Conservation (phyloP, 2,329 filamentous ascomycete species). For the Penicillium vulpinum region DNA sequence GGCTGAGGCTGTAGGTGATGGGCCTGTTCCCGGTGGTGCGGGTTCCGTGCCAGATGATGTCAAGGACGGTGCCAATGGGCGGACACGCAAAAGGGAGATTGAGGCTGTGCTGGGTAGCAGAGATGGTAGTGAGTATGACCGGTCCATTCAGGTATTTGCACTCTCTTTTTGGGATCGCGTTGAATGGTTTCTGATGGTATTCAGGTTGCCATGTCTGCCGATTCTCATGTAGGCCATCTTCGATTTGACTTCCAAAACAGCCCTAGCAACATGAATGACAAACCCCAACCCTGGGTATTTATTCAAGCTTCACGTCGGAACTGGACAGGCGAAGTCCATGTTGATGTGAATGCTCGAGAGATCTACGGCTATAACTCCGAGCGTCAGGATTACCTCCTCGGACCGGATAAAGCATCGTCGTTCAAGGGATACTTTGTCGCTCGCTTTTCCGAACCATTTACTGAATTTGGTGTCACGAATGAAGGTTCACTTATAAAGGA, state of each 20-base stretch:
- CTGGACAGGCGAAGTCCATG: slow-evolving; percentile 48
- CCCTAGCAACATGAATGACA: background rate
- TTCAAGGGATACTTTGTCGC: slow-evolving; percentile 52
- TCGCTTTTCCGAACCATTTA: slow-evolving; percentile 48
- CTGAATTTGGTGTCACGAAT: slow-evolving; percentile 38
- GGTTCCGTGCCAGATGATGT: slow-evolving; percentile 40
- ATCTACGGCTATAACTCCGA: slow-evolving; percentile 49
- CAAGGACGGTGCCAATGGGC: slow-evolving; percentile 44
- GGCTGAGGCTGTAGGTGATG: slow-evolving; percentile 29
- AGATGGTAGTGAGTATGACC: background rate
- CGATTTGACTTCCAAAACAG: slow-evolving; percentile 41
- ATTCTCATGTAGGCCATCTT: slow-evolving; percentile 46
- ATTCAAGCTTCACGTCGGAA: slow-evolving; percentile 50
- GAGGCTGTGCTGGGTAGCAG: background rate
- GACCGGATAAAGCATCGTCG: slow-evolving; percentile 43
- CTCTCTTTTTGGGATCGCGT: accelerated
- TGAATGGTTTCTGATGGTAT: background rate
- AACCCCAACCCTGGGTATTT: slow-evolving; percentile 39
- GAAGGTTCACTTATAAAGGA: slow-evolving; percentile 30
- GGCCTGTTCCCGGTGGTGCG: slow-evolving; percentile 45
- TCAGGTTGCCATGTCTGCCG: slow-evolving; percentile 43
- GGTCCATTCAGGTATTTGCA: slow-evolving; percentile 14
- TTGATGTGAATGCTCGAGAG: slow-evolving; percentile 40
- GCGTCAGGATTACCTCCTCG: slow-evolving; percentile 49
- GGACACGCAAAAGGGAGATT: slow-evolving; percentile 31